Base-by-base conservation (phyloP, 2,329 filamentous ascomycete species). In the Metarhizium humberi region DNA sequence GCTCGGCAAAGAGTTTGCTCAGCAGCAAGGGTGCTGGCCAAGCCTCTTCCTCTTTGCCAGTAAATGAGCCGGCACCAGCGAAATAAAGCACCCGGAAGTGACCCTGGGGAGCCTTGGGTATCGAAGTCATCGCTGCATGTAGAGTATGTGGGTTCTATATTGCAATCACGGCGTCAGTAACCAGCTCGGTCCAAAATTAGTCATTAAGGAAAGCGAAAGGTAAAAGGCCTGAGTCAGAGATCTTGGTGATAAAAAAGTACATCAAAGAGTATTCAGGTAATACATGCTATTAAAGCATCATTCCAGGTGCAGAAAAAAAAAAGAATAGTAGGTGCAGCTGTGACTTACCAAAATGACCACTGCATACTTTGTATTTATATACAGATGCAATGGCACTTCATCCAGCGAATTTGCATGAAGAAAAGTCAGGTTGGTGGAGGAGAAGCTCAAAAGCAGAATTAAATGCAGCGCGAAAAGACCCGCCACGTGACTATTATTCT, bases 61-160 rank as follows among this genome's bases (percentile, higher is more conserved):
- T 90, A 68, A 80, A 88, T 36, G 85, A 85, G 56, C 80, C 79
- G 14, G 88, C 88, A 58, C 82, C 80, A 56, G 89, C 90, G 72
- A 95, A 95, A 73, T 92, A 95, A 55, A 94, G 81, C 49, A 95
- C 74, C 56, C 80, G 87, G 73, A 94, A 95, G 61, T 88, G 80
- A n/a, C 80, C 85, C 47, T 73, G 60, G 1, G 82, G 81, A 11
- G 80, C 70, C 58, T 77, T 79, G 0, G 76, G 66, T 2, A 69
- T 60, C 34, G 71, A 65, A 13, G 66, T 64, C 70, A 75, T 75
- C 25, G 47, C 58, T 18, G 43, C 20, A 40, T n/a, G 29, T 29
- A 14, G 30, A 25, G 6, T 18, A 20, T 18, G 7, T n/a, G 47
- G 4, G 30, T 42, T 14, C 46, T 50, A 52, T 4, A n/a, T 7